Evolutionary conservation across 2,329 filamentous ascomycete species (phyloP).

Genomic region (Calycina marina): DNA sequence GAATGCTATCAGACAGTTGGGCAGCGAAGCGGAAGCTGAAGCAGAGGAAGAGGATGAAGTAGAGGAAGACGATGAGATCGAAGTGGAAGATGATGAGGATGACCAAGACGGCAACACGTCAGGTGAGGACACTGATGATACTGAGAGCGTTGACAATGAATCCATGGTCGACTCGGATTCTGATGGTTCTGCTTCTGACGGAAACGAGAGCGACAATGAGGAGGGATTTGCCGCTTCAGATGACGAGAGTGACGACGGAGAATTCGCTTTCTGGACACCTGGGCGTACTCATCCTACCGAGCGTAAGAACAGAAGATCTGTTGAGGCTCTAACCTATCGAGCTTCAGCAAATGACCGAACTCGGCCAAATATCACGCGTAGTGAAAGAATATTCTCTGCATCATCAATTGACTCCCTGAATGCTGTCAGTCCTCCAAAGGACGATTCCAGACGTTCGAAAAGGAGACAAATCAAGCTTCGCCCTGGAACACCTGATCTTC

Average conservation of each 20-base stretch:
- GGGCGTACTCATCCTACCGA: constrained; percentile 22
- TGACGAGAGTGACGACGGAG: constrained; percentile 47
- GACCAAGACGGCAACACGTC: constrained; percentile 37
- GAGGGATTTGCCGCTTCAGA: constrained; percentile 56
- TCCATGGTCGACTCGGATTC: constrained; percentile 32
- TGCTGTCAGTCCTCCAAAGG: constrained; percentile 14
- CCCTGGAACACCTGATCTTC: constrained; percentile 64
- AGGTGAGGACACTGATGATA: constrained; percentile 54
- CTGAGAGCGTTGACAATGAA: constrained; percentile 47
- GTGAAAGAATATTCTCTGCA: constrained; percentile 36
- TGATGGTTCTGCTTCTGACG: constrained; percentile 54
- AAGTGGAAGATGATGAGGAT: constrained; percentile 29
- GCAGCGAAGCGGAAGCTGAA: constrained; percentile 83
- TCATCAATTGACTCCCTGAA: constrained; percentile 41
- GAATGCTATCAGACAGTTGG: constrained; percentile 71
- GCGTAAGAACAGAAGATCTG: constrained; percentile 5
- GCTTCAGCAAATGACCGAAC: constrained; percentile 14
- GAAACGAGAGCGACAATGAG: constrained; percentile 54
- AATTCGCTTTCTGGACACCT: constrained; percentile 49
- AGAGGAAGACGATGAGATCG: constrained; percentile 27
- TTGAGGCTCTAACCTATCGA: constrained; percentile 14
- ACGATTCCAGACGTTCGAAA: constrained; percentile 10
- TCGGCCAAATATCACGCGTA: no score
- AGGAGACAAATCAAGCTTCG: constrained; percentile 38
- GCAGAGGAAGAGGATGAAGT: constrained; percentile 60